phyloP scores from a whole-genome alignment of 768 basidiomycete species.

The Amanita brunnescens region DNA sequence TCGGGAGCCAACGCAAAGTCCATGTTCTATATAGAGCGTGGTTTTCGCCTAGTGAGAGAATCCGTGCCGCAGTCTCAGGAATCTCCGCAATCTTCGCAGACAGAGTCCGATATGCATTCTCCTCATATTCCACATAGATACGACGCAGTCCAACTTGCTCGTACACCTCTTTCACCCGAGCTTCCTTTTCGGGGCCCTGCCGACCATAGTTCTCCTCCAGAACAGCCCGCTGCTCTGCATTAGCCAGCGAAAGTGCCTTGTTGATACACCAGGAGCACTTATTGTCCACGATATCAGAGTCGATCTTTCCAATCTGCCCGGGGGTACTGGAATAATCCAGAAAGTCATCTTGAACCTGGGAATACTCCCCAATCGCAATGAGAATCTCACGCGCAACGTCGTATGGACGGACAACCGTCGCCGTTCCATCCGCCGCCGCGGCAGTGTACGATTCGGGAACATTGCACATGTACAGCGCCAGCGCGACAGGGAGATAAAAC shows the following conservation, averaged over 20 bases:
- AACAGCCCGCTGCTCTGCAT: conserved; percentile 44
- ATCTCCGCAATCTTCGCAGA: conserved; percentile 64
- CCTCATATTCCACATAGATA: conserved; percentile 75
- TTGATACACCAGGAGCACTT: conserved; percentile 98
- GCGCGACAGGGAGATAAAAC: conserved; percentile 96
- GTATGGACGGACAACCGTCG: conserved; percentile 47
- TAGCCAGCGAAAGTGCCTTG: conserved; percentile 58
- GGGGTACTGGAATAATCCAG: conserved; percentile 88
- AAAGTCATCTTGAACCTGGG: conserved; percentile 98
- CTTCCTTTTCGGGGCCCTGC: conserved; percentile 46
- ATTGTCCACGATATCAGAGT: conserved; percentile 97
- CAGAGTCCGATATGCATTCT: conserved; percentile 55
- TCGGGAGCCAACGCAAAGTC: too few species aligned
- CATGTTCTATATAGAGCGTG: too few species aligned
- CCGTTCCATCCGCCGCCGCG: conserved; percentile 7
- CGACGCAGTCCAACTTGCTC: conserved; percentile 57
- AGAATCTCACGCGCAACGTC: conserved; percentile 72
- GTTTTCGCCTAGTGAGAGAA: too few species aligned
- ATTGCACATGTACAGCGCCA: conserved; percentile 75
- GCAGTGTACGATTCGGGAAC: conserved; percentile 45
- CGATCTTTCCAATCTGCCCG: conserved; percentile 91
- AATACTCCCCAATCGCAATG: conserved; percentile 92
- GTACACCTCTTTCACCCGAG: conserved; percentile 50
- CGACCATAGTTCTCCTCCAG: conserved; percentile 48
- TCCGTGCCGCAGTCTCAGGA: too few species aligned